A percentile compares a stretch with the other conserved stretches of the same genome.
Evolutionary conservation across 495 filamentous ascomycete genomes (phyloP).

Genomic region (Trichoderma virens): DNA sequence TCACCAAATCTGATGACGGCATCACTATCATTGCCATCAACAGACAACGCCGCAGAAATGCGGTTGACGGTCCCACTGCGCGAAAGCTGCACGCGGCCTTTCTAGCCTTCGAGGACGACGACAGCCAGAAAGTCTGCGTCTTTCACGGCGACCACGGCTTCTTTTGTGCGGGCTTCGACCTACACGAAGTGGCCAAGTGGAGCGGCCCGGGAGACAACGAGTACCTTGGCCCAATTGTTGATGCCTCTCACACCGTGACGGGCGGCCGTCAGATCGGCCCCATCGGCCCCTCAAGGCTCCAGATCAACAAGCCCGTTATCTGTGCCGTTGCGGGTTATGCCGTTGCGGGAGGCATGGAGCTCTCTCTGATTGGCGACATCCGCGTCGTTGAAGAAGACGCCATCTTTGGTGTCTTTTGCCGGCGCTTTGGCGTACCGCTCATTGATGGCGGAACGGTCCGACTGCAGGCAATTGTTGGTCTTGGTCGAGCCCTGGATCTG

Average conservation of each 20-base stretch:
- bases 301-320: constrained; percentile 29
- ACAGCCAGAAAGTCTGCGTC: constrained; percentile 38
- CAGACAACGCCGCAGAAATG: constrained; percentile 32
- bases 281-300: constrained; percentile 39
- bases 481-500: constrained; percentile 43
- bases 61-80: constrained; percentile 29
- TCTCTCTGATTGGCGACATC: constrained; percentile 39
- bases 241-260: constrained; percentile 18
- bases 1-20: constrained; percentile 16
- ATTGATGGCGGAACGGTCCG: constrained; percentile 45
- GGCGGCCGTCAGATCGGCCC: constrained; percentile 19
- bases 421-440: constrained; percentile 41
- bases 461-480: constrained; percentile 39
- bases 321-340: constrained; percentile 39
- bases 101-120: constrained; percentile 35
- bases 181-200: constrained; percentile 28
- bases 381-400: constrained; percentile 41
- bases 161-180: constrained; percentile 42
- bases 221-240: not conserved
- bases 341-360: constrained; percentile 41
- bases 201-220: constrained; percentile 6
- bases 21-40: constrained; percentile 40
- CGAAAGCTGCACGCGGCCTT: constrained; percentile 33
- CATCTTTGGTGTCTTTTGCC: constrained; percentile 42
- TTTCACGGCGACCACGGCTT: constrained; percentile 23